phyloP scores from a whole-genome alignment of 495 filamentous ascomycete species.

The Acidomyces sp. region DNA sequence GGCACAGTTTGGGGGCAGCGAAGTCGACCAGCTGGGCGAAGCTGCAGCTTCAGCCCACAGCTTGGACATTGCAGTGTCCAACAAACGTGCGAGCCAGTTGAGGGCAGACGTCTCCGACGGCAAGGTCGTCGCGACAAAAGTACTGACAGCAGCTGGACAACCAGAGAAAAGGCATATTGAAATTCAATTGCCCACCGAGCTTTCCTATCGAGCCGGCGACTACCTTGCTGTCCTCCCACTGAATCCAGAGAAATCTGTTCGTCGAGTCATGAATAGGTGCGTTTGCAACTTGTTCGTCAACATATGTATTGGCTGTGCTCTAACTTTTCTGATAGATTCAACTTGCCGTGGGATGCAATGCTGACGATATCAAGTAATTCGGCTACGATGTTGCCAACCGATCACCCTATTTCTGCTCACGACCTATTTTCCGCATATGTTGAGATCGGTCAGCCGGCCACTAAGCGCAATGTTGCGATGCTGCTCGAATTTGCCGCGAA shows the following conservation, averaged over 20 bases:
- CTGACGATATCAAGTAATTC: conserved; percentile 36
- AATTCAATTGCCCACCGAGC: conserved; percentile 50
- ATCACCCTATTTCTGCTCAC: conserved; percentile 44
- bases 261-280: conserved; percentile 33
- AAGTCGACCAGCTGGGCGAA: conserved; percentile 1
- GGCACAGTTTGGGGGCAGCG: conserved; percentile 4
- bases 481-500: conserved; percentile 8
- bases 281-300: not conserved
- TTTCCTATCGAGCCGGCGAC: conserved; percentile 60
- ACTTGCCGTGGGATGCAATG: conserved; percentile 50
- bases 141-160: conserved; percentile 41
- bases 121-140: conserved; percentile 4
- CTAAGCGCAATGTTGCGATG: conserved; percentile 33
- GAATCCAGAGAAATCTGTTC: conserved; percentile 49
- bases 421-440: conserved; percentile 58
- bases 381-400: conserved; percentile 44
- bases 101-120: conserved; percentile 9
- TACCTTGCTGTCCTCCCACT: conserved; percentile 63
- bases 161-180: conserved; percentile 52
- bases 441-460: conserved; percentile 61
- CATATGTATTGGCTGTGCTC: not conserved
- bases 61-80: conserved; percentile 5
- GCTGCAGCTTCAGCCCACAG: not conserved
- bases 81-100: conserved; percentile 1
- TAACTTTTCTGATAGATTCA: conserved; percentile 28